Evolutionary conservation across 352 stramenopile species (phyloP), one percentile per base, ranked within the genome.

Genomic region (Phytophthora colocasiae): DNA sequence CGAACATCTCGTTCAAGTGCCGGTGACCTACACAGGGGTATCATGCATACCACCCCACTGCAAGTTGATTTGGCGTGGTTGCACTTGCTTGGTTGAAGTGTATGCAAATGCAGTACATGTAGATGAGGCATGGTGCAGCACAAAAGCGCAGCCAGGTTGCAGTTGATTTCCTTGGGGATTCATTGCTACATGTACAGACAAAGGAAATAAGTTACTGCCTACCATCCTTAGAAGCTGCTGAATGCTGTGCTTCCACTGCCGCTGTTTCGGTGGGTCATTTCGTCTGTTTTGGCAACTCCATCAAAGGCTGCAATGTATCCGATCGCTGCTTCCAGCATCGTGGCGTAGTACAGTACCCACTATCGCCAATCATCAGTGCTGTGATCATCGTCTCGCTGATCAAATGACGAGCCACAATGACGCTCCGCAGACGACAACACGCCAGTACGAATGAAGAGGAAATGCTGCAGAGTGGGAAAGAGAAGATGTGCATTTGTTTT

Each of bases 331-430:
- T 93, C 85, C 36, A 92, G 69, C 81, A 92, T 93, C 2, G 85
- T 93, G 12, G 83, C 76, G 63, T 93, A 93, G 59, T 93, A 93
- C 11, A 93, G 59, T 93, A 93, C 11, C 85, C 85, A 9, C 79
- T 91, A 65, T 93, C 85, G 2, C 85, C 85, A 49, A 93, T 85
- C 83, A 91, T 88, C 14, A 91, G 57, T 10, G 68, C 75, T 29
- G 83, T 82, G 34, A 89, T 85, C 85, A 91, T 93, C 9, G 82
- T 91, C 55, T 93, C 83, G 55, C 82, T 91, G 57, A 93, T 79
- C 24, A 93, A 57, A 62, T 89, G 81, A 5, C 81, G 74, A 24
- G 83, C 69, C 11, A 91, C 63, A 19, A 90, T 71, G 0, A 91
- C 71, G 38, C 87, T 88, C 2, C 77, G 83, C 47, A 92, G 53